Conservation (phyloP, 805 yeast genomes). For the Pichia paraexigua region DNA sequence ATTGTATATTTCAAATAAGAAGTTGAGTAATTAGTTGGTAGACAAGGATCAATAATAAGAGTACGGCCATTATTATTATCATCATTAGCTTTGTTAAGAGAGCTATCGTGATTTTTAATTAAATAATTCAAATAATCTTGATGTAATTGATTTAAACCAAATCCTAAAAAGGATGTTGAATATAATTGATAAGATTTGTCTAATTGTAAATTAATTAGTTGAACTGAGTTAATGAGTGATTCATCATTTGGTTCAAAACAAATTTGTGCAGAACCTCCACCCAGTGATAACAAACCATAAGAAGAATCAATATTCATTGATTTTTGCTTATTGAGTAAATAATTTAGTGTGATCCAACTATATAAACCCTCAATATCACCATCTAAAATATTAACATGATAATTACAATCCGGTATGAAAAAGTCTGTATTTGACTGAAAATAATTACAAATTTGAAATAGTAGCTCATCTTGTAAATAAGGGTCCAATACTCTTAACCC, state of each 20-base stretch:
- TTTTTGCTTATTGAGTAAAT: slow-evolving; percentile 39
- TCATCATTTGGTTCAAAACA: slow-evolving; percentile 52
- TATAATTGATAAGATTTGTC: slow-evolving; percentile 37
- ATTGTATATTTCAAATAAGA: slow-evolving; percentile 19
- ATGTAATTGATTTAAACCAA: slow-evolving; percentile 53
- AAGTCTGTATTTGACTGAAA: slow-evolving; percentile 40
- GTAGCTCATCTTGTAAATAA: slow-evolving; percentile 34
- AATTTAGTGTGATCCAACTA: slow-evolving; percentile 61
- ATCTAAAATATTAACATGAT: slow-evolving; percentile 52
- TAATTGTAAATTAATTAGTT: slow-evolving; percentile 39
- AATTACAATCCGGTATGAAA: slow-evolving; percentile 51
- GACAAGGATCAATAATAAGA: slow-evolving; percentile 45
- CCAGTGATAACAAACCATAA: slow-evolving; percentile 54
- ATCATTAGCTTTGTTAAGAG: background rate
- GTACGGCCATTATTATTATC: slow-evolving; percentile 9
- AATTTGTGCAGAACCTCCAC: slow-evolving; percentile 60
- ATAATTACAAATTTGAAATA: slow-evolving; percentile 43
- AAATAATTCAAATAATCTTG: slow-evolving; percentile 35
- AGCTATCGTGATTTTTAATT: slow-evolving; percentile 4
- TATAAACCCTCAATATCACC: slow-evolving; percentile 62
- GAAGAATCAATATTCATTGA: slow-evolving; percentile 34
- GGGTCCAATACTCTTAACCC: slow-evolving; percentile 56
- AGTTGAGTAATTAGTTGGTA: slow-evolving; percentile 38
- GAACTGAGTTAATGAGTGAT: slow-evolving; percentile 33
- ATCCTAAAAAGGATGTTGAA: slow-evolving; percentile 51